Evolutionary conservation across 768 basidiomycete genomes (phyloP).

Genomic region (Phylloporus sp.): DNA sequence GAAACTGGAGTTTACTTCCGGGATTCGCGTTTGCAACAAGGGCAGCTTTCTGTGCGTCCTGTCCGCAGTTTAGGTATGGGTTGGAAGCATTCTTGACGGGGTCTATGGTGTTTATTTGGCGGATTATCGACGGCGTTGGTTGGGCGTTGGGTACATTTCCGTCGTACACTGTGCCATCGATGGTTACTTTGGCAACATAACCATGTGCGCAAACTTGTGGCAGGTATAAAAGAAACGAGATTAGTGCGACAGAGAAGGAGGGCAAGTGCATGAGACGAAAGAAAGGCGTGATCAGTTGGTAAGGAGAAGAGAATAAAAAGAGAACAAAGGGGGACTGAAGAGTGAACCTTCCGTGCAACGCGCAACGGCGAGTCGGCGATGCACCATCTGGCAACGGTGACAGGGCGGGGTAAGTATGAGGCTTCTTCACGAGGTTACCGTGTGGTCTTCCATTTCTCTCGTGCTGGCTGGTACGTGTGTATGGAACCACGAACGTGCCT

Average conservation of each 20-base stretch:
- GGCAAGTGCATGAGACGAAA: conserved; percentile 5
- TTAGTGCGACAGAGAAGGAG: not conserved
- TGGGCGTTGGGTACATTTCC: conserved; percentile 43
- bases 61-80: conserved; percentile 57
- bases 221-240: conserved; percentile 9
- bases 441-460: conserved; percentile 10
- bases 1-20: conserved; percentile 50
- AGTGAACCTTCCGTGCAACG: conserved; percentile 5
- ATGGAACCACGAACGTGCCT: conserved; percentile 3
- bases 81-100: conserved; percentile 60
- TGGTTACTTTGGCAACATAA: conserved; percentile 38
- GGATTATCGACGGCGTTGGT: conserved; percentile 39
- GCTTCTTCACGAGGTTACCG: conserved; percentile 16
- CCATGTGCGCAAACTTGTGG: conserved; percentile 40
- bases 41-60: conserved; percentile 45
- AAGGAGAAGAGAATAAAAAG: not conserved
- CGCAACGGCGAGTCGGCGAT: not conserved
- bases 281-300: not conserved
- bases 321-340: not conserved
- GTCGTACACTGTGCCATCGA: conserved; percentile 42
- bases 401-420: conserved; percentile 17
- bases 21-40: conserved; percentile 55
- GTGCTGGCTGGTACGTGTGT: not conserved
- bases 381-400: conserved; percentile 2
- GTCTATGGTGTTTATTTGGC: conserved; percentile 38